Conservation (phyloP, 108 stramenopile genomes). For the Mayamaea pseudoterrestris region DNA sequence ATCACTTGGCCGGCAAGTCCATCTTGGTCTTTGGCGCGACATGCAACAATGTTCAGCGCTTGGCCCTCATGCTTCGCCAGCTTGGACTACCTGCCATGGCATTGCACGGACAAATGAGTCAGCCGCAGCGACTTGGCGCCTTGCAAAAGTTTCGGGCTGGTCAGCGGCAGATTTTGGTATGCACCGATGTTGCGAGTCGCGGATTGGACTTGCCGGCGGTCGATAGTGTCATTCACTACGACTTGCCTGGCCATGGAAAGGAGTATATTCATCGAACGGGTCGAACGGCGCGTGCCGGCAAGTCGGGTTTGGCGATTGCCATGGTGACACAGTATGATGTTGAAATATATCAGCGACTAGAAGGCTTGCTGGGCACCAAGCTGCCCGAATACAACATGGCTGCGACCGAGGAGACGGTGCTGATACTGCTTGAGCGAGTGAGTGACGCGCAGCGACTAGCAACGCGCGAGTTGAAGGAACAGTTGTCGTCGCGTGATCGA, state of each 20-base stretch:
- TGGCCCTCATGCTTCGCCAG: constrained; percentile 91
- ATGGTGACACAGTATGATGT: constrained; percentile 99
- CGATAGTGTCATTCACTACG: constrained; percentile 95
- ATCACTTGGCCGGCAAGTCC: constrained; percentile 93
- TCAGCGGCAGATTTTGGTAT: constrained; percentile 74
- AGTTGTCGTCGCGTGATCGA: constrained; percentile 36
- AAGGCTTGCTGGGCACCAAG: constrained; percentile 78
- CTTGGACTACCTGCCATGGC: constrained; percentile 94
- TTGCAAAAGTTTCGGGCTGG: constrained; percentile 89
- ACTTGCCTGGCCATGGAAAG: constrained; percentile 91
- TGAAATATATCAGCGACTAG: constrained; percentile 94
- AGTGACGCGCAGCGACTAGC: constrained; percentile 92
- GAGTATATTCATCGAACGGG: constrained; percentile 99
- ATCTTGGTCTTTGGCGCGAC: constrained; percentile 96
- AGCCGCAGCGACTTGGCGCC: constrained; percentile 95
- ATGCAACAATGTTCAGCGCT: constrained; percentile 91
- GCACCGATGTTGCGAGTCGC: constrained; percentile 96
- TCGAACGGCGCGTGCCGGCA: constrained; percentile 93
- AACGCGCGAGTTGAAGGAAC: constrained; percentile 81
- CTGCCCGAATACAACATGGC: constrained; percentile 72
- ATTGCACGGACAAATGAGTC: constrained; percentile 97
- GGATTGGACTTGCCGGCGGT: constrained; percentile 94
- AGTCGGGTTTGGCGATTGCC: constrained; percentile 91
- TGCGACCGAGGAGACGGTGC: constrained; percentile 76
- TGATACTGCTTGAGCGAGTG: constrained; percentile 90